Evolutionary conservation across 1,139 yeast species (phyloP).

Genomic region (Sugiyamaella grinbergsii): DNA sequence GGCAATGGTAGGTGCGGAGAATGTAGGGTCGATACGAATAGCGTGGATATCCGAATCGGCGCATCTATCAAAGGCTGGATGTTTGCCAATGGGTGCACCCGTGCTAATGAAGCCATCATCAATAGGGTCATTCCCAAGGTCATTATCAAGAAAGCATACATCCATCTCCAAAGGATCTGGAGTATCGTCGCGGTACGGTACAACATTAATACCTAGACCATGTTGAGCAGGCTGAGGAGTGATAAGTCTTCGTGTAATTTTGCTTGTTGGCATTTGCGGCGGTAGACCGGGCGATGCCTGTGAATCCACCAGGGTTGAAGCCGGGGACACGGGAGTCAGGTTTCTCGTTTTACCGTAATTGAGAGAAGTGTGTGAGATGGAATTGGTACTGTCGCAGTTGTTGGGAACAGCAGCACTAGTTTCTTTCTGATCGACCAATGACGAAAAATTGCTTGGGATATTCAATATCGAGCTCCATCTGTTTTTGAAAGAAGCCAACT

Average conservation of each 20-base stretch:
- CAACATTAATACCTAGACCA: constrained; percentile 15
- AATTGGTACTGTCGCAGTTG: not conserved
- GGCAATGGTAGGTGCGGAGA: constrained; percentile 11
- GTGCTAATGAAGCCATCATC: not conserved
- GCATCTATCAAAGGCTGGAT: not conserved
- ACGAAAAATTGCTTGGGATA: constrained; percentile 9
- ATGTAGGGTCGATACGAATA: constrained; percentile 15
- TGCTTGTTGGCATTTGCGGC: not conserved
- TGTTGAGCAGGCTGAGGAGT: constrained; percentile 7
- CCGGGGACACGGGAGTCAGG: not conserved
- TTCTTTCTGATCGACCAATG: not conserved
- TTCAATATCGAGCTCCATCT: constrained; percentile 34
- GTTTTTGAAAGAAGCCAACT: constrained; percentile 32
- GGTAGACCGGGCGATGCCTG: constrained; percentile 1
- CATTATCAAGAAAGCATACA: constrained; percentile 5
- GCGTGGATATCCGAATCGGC: not conserved
- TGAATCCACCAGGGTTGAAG: not conserved
- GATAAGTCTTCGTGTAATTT: not conserved
- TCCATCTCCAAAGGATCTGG: constrained; percentile 1
- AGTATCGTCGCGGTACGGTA: constrained; percentile 1
- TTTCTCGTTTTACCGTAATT: not conserved
- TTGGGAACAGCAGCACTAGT: not conserved
- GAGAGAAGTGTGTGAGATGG: not conserved
- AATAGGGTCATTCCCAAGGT: not conserved
- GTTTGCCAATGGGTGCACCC: no score